These are phyloP conservation scores for Fusarium albidum DNA, from an alignment of 2,329 filamentous ascomycete genomes.

Conservation along the genomic window DNA sequence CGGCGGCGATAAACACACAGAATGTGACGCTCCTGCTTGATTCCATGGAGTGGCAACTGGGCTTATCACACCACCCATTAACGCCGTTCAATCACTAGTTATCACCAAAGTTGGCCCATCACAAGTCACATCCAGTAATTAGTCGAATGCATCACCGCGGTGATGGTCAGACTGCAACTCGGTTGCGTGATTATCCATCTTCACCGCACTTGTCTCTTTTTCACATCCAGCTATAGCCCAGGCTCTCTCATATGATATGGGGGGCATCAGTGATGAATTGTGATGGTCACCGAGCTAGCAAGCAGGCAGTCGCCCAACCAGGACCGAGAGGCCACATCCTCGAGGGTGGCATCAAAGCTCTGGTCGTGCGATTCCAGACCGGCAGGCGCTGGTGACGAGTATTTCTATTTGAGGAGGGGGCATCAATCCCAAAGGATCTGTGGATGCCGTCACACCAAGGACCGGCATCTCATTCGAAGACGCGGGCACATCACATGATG, in stretches of 20 bases:
- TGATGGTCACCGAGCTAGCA: conserved; percentile 21
- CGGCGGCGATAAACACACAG: too few species aligned
- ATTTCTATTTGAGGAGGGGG: conserved; percentile 22
- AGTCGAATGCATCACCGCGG: conserved; percentile 10
- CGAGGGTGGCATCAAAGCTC: conserved; percentile 24
- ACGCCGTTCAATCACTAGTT: conserved; percentile 10
- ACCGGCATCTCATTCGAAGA: conserved; percentile 27
- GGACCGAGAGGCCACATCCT: conserved; percentile 5
- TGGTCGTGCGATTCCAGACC: conserved; percentile 28
- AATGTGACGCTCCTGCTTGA: too few species aligned
- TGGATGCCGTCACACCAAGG: conserved; percentile 25
- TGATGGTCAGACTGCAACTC: not conserved
- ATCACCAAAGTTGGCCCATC: conserved; percentile 8
- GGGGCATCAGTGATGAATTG: conserved; percentile 7
- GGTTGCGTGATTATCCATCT: not conserved
- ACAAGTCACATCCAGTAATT: too few species aligned
- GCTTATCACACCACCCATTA: too few species aligned
- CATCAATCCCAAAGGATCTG: conserved; percentile 7
- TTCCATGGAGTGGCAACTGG: too few species aligned
- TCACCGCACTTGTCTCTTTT: conserved; percentile 23
- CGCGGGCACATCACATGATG: conserved; percentile 31
- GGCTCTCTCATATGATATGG: not conserved
- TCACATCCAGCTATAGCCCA: not conserved
- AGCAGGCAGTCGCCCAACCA: conserved; percentile 18
- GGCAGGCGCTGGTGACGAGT: conserved; percentile 26